Evolutionary conservation across 345 rosid genomes (phyloP).

Genomic region (Angophora floribunda): DNA sequence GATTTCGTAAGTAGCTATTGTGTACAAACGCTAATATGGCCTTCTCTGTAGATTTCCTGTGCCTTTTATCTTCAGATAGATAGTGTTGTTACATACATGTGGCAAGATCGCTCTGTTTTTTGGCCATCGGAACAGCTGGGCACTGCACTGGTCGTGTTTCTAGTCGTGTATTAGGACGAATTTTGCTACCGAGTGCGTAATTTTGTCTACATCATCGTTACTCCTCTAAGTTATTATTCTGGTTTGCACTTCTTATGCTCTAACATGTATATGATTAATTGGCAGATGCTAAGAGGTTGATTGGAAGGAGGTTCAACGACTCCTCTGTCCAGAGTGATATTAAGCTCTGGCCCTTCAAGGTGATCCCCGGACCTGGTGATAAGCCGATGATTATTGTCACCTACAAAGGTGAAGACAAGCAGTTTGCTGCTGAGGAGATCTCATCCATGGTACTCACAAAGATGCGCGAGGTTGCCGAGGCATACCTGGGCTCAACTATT

Average conservation of each 20-base stretch:
- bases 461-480: conserved; percentile 82
- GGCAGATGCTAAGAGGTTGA: conserved; percentile 67
- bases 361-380: conserved; percentile 46
- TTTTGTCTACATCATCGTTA: neutral
- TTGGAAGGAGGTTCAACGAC: conserved; percentile 59
- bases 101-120: neutral
- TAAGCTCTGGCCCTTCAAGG: conserved; percentile 61
- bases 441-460: conserved; percentile 70
- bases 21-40: neutral
- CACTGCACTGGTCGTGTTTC: neutral
- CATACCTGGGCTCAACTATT: conserved; percentile 39
- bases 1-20: neutral
- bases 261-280: neutral
- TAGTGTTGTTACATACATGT: neutral
- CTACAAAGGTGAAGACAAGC: conserved; percentile 59
- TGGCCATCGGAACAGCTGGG: neutral
- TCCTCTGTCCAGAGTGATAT: conserved; percentile 57
- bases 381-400: conserved; percentile 54
- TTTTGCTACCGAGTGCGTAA: neutral
- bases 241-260: neutral
- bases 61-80: neutral
- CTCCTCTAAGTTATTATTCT: neutral
- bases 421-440: conserved; percentile 68
- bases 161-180: neutral
- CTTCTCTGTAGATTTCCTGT: neutral